Base-by-base conservation (phyloP, 1,284 basidiomycete species). In the Pholiota adiposa region DNA sequence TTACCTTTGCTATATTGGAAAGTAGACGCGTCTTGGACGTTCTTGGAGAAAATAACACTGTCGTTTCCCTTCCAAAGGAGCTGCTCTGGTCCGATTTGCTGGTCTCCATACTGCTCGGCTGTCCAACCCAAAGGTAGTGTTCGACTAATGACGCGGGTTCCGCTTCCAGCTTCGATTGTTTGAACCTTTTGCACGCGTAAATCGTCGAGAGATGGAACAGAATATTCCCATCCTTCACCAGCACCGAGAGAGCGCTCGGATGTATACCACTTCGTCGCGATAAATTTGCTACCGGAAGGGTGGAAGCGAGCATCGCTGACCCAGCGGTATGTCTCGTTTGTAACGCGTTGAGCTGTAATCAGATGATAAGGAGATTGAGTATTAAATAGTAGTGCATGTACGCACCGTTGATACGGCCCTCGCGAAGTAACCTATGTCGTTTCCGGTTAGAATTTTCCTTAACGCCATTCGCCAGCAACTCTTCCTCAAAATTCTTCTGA, bases 241-340 rank as follows among this genome's bases (percentile, higher is more conserved):
- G 88, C 88, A 44, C 84, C 85, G 21, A 90, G 74, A 50, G 84
- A 86, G 11, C 88, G 82, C 4, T 59, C 66, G 8, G 82, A 83
- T 19, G 84, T 88, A 64, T 88, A 89, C 88, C 89, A 89, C 69
- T 90, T 91, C 8, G 88, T 89, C 7, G 88, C 86, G 55, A 90
- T 73, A n/a, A 90, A 69, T 61, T 78, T 84, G 14, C 70, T 65
- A 1, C 86, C 86, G 12, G 81, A 84, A 4, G 88, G 85, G 66
- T 91, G 86, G 76, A 88, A 90, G 43, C 86, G 83, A 7, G 87
- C 78, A 62, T 89, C 88, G 25, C 84, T 81, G 4, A 90, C 79
- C 80, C 80, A 89, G 67, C 87, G 80, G 64, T 83, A 90, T 0
- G 89, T 90, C 69, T 90, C 88, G 63, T 90, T 91, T 2, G 88